Conservation (phyloP, 257 asterid genomes). For the Galeopsis tetrahit region DNA sequence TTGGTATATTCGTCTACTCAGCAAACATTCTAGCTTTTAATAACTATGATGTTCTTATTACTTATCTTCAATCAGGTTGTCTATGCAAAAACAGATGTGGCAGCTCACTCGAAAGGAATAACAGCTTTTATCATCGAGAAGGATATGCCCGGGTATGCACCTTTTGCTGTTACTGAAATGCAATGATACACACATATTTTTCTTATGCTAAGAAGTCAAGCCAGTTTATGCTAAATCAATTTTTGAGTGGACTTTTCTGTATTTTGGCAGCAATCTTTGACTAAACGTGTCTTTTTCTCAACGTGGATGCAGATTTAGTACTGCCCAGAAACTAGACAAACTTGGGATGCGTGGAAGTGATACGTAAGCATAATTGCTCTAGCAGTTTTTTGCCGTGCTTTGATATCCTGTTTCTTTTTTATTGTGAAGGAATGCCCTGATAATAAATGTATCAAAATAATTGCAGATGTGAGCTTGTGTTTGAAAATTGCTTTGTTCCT, state of each 20-base stretch:
- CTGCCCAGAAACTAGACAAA: conserved; percentile 98
- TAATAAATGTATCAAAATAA: conserved; percentile 28
- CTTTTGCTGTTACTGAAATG: conserved; percentile 35
- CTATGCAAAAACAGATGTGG: conserved; percentile 88
- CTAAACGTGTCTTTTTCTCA: conserved; percentile 27
- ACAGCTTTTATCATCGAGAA: conserved; percentile 96
- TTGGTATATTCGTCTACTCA: not conserved
- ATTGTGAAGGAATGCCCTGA: conserved; percentile 26
- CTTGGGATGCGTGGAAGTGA: conserved; percentile 99
- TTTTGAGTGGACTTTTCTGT: not conserved
- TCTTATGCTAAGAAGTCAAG: conserved; percentile 13
- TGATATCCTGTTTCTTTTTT: conserved; percentile 15
- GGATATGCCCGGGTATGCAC: conserved; percentile 90
- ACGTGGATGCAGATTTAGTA: conserved; percentile 78
- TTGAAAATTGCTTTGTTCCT: conserved; percentile 93
- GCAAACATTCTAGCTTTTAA: conserved; percentile 11
- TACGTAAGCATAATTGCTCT: conserved; percentile 64
- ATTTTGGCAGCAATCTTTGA: conserved; percentile 27
- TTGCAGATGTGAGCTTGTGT: conserved; percentile 97
- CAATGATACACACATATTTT: not conserved
- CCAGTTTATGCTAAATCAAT: conserved; percentile 1
- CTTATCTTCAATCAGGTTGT: conserved; percentile 72
- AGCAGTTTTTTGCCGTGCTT: conserved; percentile 22
- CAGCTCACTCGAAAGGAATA: conserved; percentile 88
- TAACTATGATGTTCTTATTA: conserved; percentile 35